A percentile compares a stretch with the other conserved stretches of the same genome.
Conservation (phyloP, 2,329 filamentous ascomycete genomes). For the Shiraia sp. region DNA sequence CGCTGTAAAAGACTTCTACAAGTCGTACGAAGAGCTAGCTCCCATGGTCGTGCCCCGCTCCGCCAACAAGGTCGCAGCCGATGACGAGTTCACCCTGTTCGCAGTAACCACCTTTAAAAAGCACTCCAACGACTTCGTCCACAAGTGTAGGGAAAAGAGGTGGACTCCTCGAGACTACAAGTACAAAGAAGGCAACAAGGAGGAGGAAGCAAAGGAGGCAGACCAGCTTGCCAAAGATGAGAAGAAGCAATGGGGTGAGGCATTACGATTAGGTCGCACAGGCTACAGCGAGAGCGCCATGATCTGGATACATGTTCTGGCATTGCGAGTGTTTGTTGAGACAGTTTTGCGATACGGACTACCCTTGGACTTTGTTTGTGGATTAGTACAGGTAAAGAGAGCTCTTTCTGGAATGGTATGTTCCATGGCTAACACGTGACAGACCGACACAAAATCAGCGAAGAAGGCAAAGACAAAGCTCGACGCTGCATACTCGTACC, state of each 20-base stretch:
- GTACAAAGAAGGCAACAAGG: constrained; percentile 84
- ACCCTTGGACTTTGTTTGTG: constrained; percentile 85
- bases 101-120: constrained; percentile 95
- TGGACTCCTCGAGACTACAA: constrained; percentile 96
- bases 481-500: constrained; percentile 84
- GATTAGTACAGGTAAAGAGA: constrained; percentile 73
- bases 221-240: constrained; percentile 82
- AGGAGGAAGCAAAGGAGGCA: constrained; percentile 86
- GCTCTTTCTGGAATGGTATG: no score
- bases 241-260: constrained; percentile 90
- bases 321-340: constrained; percentile 93
- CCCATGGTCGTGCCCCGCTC: constrained; percentile 95
- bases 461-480: constrained; percentile 71
- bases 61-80: constrained; percentile 75
- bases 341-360: constrained; percentile 95
- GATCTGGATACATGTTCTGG: constrained; percentile 92
- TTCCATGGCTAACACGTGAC: background rate
- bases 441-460: constrained; percentile 82
- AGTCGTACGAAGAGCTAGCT: constrained; percentile 82
- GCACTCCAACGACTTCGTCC: constrained; percentile 80
- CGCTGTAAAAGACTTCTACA: constrained; percentile 83
- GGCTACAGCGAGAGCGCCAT: constrained; percentile 95
- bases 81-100: constrained; percentile 88
- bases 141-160: constrained; percentile 88
- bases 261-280: constrained; percentile 81